Evolutionary conservation across 129 eudicot genomes (phyloP).

Genomic region (Heracleum sosnowskyi): DNA sequence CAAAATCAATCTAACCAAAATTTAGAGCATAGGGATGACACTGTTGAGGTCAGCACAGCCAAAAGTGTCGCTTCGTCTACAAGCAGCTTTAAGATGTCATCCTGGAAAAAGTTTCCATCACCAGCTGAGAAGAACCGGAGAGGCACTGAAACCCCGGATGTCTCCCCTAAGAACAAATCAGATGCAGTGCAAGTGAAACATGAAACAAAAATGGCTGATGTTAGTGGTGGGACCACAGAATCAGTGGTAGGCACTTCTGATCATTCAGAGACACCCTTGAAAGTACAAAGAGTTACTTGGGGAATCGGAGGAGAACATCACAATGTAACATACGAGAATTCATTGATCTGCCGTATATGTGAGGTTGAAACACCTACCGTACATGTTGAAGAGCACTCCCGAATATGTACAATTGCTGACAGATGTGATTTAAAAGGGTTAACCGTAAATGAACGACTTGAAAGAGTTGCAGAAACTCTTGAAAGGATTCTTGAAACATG

Average conservation of each 20-base stretch:
- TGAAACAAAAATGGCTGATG: slow-evolving; percentile 15
- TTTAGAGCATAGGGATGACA: slow-evolving; percentile 23
- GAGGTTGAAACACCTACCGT: slow-evolving; percentile 94
- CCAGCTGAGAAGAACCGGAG: slow-evolving; percentile 47
- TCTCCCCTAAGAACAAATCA: slow-evolving; percentile 33
- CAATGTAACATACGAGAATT: slow-evolving; percentile 57
- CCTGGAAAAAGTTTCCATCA: slow-evolving; percentile 83
- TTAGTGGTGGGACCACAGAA: slow-evolving; percentile 26
- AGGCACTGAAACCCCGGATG: slow-evolving; percentile 37
- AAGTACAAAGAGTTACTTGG: slow-evolving; percentile 33
- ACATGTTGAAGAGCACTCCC: slow-evolving; percentile 85
- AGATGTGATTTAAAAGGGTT: slow-evolving; percentile 95
- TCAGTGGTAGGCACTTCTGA: slow-evolving; percentile 36
- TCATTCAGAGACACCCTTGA: slow-evolving; percentile 36
- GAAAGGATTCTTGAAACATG: slow-evolving; percentile 75
- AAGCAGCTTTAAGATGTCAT: slow-evolving; percentile 61
- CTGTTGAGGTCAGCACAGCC: slow-evolving; percentile 58
- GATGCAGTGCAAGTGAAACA: slow-evolving; percentile 33
- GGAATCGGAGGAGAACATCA: slow-evolving; percentile 53
- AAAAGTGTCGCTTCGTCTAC: slow-evolving; percentile 49
- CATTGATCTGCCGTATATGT: slow-evolving; percentile 89
- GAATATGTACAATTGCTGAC: slow-evolving; percentile 92
- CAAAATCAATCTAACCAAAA: slow-evolving; percentile 26
- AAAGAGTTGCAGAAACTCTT: slow-evolving; percentile 82
- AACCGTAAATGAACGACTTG: slow-evolving; percentile 75